These are phyloP conservation scores for Taxillus chinensis DNA, from an alignment of 164 flowering plant species.

Conservation along the genomic window DNA sequence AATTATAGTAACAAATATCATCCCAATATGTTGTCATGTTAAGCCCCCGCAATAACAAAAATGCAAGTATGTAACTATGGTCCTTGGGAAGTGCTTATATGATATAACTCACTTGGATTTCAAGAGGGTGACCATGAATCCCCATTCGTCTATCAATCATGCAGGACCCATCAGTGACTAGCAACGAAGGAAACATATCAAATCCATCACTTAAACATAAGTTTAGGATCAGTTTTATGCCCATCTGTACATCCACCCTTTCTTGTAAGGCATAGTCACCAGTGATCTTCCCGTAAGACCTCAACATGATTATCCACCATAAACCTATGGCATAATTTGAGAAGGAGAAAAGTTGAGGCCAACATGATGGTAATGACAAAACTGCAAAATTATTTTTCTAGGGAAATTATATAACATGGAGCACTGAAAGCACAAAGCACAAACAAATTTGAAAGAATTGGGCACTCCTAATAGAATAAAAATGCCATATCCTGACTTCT, in stretches of 20 bases:
- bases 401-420: background rate
- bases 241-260: conserved; percentile 54
- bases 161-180: conserved; percentile 62
- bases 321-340: conserved; percentile 21
- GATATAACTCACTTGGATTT: conserved; percentile 7
- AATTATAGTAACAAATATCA: too few relatives aligned
- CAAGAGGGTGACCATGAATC: conserved; percentile 54
- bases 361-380: background rate
- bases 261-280: conserved; percentile 54
- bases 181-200: conserved; percentile 53
- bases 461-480: background rate
- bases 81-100: too few relatives aligned
- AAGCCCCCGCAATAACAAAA: too few relatives aligned
- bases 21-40: too few relatives aligned
- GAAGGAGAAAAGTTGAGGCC: background rate
- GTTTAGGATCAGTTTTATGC: conserved; percentile 40
- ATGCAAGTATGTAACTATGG: background rate
- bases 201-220: conserved; percentile 52
- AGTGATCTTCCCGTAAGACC: conserved; percentile 55
- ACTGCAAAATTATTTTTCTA: background rate
- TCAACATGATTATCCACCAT: conserved; percentile 54
- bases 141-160: conserved; percentile 67
- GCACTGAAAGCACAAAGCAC: background rate
- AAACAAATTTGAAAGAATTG: background rate
- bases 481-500: background rate